phyloP scores from a whole-genome alignment of 2,329 filamentous ascomycete species.

The Madurella fahalii region DNA sequence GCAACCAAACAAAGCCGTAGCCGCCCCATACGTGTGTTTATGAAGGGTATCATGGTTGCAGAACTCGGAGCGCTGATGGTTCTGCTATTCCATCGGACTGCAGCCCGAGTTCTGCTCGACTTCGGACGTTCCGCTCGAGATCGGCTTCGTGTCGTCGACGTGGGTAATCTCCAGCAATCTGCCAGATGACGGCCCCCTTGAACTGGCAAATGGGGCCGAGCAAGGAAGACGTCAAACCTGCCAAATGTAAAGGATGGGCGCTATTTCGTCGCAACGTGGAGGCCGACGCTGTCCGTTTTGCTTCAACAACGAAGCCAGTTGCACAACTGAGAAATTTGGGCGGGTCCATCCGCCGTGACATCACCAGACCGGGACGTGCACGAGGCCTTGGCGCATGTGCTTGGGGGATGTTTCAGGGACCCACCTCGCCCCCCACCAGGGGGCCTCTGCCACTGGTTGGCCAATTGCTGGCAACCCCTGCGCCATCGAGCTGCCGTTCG shows the following conservation, averaged over 20 bases:
- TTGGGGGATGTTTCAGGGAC: background rate
- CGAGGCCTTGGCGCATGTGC: conserved; percentile 4
- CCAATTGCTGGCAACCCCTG: too few relatives aligned
- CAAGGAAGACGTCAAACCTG: background rate
- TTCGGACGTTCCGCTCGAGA: too few relatives aligned
- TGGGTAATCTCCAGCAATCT: too few relatives aligned
- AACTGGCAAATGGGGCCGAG: background rate
- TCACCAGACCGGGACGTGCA: conserved; percentile 9
- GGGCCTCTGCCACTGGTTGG: too few relatives aligned
- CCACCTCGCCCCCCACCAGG: background rate
- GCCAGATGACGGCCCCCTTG: too few relatives aligned
- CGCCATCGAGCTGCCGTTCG: too few relatives aligned
- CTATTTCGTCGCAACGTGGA: background rate
- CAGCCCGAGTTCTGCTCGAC: background rate
- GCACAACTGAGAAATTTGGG: conserved; percentile 7
- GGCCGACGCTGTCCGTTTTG: background rate
- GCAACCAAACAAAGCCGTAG: too few relatives aligned
- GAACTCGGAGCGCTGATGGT: background rate
- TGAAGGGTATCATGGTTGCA: conserved; percentile 33
- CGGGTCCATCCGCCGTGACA: conserved; percentile 12
- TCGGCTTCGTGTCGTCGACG: too few relatives aligned
- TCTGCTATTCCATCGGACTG: conserved; percentile 8
- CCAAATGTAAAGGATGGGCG: background rate
- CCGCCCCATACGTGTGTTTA: conserved; percentile 31
- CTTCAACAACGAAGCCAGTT: background rate